Conservation (phyloP, 2,329 filamentous ascomycete species). For the Colletotrichum theobromicola region DNA sequence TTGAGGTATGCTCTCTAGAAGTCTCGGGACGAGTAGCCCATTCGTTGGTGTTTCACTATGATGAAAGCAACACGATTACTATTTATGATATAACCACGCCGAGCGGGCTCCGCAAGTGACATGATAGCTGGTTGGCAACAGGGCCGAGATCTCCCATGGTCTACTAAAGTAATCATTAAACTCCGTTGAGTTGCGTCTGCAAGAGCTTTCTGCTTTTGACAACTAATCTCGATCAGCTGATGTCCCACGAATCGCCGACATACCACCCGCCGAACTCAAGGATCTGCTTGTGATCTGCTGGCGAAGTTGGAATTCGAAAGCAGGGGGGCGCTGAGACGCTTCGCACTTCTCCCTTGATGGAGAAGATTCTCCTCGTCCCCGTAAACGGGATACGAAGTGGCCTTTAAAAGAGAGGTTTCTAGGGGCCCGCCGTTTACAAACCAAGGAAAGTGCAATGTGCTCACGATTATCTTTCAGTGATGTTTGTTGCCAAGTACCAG, state of each 20-base stretch:
- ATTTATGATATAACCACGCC: not conserved
- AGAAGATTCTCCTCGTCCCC: too few relatives aligned
- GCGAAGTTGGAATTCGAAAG: not conserved
- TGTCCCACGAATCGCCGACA: too few relatives aligned
- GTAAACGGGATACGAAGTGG: not conserved
- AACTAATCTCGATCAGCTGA: too few relatives aligned
- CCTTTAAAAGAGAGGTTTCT: not conserved
- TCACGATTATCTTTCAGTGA: not conserved
- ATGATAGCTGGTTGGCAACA: too few relatives aligned
- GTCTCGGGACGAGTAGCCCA: not conserved
- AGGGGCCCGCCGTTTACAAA: not conserved
- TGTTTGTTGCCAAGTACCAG: not conserved
- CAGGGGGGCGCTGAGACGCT: too few relatives aligned
- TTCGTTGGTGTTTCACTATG: not conserved
- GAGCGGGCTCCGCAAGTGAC: not conserved
- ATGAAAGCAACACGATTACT: not conserved
- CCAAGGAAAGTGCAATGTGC: not conserved
- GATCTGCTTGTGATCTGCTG: too few relatives aligned
- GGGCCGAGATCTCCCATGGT: too few relatives aligned
- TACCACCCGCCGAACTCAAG: too few relatives aligned
- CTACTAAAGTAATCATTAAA: too few relatives aligned
- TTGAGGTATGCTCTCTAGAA: not conserved
- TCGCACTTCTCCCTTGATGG: too few relatives aligned
- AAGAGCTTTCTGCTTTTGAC: too few relatives aligned
- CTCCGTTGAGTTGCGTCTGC: too few relatives aligned